Percentiles rank a stretch among this genome's conserved stretches.
These are phyloP conservation scores for Phyllosticta capitalensis DNA, from an alignment of 2,329 filamentous ascomycete genomes.

Conservation along the genomic window DNA sequence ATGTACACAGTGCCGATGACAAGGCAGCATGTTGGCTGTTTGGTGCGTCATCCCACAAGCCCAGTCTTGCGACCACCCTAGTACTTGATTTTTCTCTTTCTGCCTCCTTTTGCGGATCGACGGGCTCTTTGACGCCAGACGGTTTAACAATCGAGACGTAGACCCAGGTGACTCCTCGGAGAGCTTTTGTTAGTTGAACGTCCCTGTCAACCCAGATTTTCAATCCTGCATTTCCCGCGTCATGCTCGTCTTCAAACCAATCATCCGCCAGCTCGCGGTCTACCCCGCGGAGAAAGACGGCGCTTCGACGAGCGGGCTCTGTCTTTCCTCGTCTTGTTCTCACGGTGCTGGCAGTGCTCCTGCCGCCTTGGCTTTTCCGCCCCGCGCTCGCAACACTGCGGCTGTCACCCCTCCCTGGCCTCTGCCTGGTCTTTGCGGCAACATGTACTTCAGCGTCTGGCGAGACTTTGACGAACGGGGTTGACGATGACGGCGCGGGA, in stretches of 20 bases:
- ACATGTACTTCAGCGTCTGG: constrained; percentile 96
- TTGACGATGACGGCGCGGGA: constrained; percentile 57
- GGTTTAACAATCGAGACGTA: constrained; percentile 81
- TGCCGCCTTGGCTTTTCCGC: constrained; percentile 59
- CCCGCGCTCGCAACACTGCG: constrained; percentile 73
- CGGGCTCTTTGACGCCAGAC: constrained; percentile 60
- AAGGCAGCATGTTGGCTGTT: constrained; percentile 71
- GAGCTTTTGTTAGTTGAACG: constrained; percentile 57
- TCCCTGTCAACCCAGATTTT: constrained; percentile 82
- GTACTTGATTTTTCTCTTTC: constrained; percentile 49
- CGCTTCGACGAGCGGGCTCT: constrained; percentile 54
- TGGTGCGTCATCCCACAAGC: constrained; percentile 77
- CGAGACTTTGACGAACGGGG: constrained; percentile 82
- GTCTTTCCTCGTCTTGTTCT: constrained; percentile 48
- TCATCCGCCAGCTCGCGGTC: constrained; percentile 60
- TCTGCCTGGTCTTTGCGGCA: constrained; percentile 79
- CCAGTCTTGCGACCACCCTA: constrained; percentile 67
- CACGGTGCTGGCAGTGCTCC: constrained; percentile 64
- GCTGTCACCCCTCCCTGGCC: constrained; percentile 52
- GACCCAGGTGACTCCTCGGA: constrained; percentile 69
- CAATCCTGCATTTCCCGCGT: constrained; percentile 45
- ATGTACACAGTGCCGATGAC: constrained; percentile 65
- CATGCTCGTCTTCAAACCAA: constrained; percentile 65
- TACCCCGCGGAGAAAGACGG: constrained; percentile 71
- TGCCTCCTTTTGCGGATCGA: constrained; percentile 62